Base-by-base conservation (phyloP, 192 early-diverging fungal species). In the Umbelopsis sp. region DNA sequence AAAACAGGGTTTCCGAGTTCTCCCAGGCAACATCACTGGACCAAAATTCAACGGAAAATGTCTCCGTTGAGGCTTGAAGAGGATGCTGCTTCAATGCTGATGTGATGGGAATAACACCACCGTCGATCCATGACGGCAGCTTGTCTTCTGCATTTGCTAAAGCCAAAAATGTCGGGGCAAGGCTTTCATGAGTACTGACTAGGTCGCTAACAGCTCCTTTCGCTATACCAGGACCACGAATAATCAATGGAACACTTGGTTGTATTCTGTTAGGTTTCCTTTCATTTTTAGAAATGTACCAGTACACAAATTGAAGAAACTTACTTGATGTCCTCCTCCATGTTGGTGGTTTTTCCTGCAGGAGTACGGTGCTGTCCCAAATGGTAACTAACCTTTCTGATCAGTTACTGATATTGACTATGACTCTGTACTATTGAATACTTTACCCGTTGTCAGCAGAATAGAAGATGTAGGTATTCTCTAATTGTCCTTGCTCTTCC, bases 311-410 rank as follows among this genome's bases (percentile, higher is more conserved):
- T 64, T 22, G 25, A 9, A 4, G 4, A 68, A 10, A 69, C 64
- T 69, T 77, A 77, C 75, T 88, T 86, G 45, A 89, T 84, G 64
- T 91, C 89, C 66, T 89, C 87, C 72, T 91, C 88, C 64, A 82
- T 82, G 21, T 83, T 81, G 10, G 84, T 81, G 30, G 80, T 79
- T 65, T 91, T 91, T n/a, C 89, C 90, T 12, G 85, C 81, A 20
- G 78, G 80, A 25, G 86, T 75, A 18, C 88, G 85, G 50, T 90
- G 88, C 18, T 84, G 80, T 5, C 90, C 90, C 18, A 91, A 68
- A 66, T 91, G 90, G 64, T 88, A 91, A 20, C 74, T 16, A 64
- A 13, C 16, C 16, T 13, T 30, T 18, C 3, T 18, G 30, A 35
- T 61, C 5, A 61, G 25, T 35, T 33, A 35, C 15, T 12, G 13